Evolutionary conservation across 495 filamentous ascomycete species (phyloP), one percentile per base, ranked within the genome.

Genomic region (Lasiosphaeris hirsuta): DNA sequence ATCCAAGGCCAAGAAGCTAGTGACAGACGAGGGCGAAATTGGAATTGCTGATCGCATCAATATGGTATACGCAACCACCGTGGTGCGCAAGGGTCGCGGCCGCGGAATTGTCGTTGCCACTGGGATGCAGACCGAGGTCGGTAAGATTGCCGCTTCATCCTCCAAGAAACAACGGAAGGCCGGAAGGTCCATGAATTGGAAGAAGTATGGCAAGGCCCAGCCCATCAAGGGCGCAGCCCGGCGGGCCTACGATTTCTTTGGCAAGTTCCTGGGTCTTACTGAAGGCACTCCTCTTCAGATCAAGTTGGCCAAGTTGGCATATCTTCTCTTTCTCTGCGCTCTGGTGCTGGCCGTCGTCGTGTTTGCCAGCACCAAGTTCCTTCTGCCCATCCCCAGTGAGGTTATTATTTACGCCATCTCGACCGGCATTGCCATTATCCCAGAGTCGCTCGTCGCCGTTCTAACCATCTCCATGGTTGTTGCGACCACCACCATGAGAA

Each of bases 61-160:
- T 63, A 82, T 90, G 67, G 86, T 83, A 4, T 89, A 86, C 58
- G 81, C 83, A 7, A 86, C 86, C 40, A 84, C 85, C 15, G 81
- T 80, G 6, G 82, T 90, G 44, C 83, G 78, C 37, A 87, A 87
- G 69, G 86, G 86, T 35, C 84, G 86, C 54, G 87, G 80, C 34
- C 76, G 78, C 39, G 86, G 86, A 39, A 81, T 90, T 56, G 85
- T 86, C 35, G 78, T 83, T 23, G 78, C 73, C 50, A 89, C 85
- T n/a, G 90, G 88, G 9, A 93, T 93, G 90, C 66, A 76, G 51
- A 95, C 90, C 0, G 88, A 92, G 69, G 87, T 95, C 44, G 90
- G 90, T n/a, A 90, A 83, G 65, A 94, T 94, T 66, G 90, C 90
- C 9, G 79, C 77, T 50, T 80, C 83, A n/a, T 81, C 84, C 51